Base-by-base conservation (phyloP, 495 filamentous ascomycete species). In the Podospora didyma region DNA sequence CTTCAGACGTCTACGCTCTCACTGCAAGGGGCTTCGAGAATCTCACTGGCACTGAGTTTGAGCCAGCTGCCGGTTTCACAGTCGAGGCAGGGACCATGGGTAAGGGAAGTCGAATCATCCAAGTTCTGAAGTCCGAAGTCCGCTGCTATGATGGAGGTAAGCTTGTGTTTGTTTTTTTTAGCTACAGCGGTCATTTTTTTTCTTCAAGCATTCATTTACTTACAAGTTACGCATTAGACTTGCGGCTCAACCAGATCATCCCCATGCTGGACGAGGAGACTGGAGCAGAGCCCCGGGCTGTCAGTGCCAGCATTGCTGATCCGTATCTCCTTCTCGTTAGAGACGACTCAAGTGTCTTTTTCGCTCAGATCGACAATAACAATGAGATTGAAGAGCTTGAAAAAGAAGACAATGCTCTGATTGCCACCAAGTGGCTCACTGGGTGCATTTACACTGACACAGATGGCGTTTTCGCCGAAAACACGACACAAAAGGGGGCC, bases 191-290 rank as follows among this genome's bases (percentile, higher is more conserved):
- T 46, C 59, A 63, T 53, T 49, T 50, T 46, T 45, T 35, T 45
- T 16, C 58, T 59, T 68, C 53, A 58, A 23, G 54, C 65, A 49
- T 56, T 35, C 51, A 49, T 56, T 35, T 49, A 51, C 47, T 56
- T 35, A 62, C n/a, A 17, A 42, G 14, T 16, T 46, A 7, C 16
- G 20, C 23, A 4, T 61, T 20, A 92, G 90, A 96, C 66, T 76
- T 97, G 46, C 86, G 86, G 10, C 78, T 99, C 35, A 80, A 84
- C 45, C 92, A 97, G 65, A 97, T 97, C 28, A 81, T 96, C 53
- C 90, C 91, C 2, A 86, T 97, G 75, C 81, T 84, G 53, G 93
- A 97, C 59, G 94, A 96, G 62, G 89, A 89, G 46, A 90, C 84
- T 0, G 91, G 86, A 19, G 81, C 80, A 11, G 88, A 90, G 59